Base-by-base conservation (phyloP, 2,329 filamentous ascomycete genomes). In the Colletotrichum shisoi region DNA sequence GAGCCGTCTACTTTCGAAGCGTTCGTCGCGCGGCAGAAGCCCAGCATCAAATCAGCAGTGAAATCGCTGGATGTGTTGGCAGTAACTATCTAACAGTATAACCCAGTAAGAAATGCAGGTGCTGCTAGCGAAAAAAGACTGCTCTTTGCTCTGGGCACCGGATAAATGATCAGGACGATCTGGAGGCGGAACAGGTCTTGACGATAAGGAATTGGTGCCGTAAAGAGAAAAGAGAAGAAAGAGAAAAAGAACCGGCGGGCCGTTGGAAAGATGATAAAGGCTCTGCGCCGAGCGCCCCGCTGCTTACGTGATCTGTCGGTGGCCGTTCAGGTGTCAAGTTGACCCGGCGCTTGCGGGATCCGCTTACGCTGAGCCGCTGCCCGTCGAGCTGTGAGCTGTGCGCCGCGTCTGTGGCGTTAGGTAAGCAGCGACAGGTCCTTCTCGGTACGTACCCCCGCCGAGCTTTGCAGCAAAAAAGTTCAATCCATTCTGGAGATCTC, bases 101-200 rank as follows among this genome's bases (percentile, higher is more conserved):
- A 87, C 85, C 91, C 90, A 91, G 92, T 87, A 79, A 80, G 76
- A 72, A 81, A 81, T 70, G 87, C 91, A 93, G 92, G 91, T 90
- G 90, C 91, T 88, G 93, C 91, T 97, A 97, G 94, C 94, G 94
- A 93, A 96, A 93, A 93, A 92, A 91, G 91, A 90, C 91, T 92
- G 91, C 89, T 81, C 70, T 77, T 81, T 91, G 78, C 77, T 97
- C 91, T 97, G 78, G 92, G 92, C 94, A 95, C 88, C 82, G 80
- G 80, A 88, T 80, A 85, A 95, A 97, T 97, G 94, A 89, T 94
- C 93, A 92, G 86, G 86, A 90, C 88, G 86, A 89, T 86, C 85
- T 91, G 85, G 87, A 82, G 80, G 79, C 80, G 77, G 82, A 80
- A 83, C 83, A 84, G 86, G 84, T 89, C 87, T 89, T 93, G 92